Evolutionary conservation across 176 grass and related monocot species (phyloP).

Genomic region (Poa annua): DNA sequence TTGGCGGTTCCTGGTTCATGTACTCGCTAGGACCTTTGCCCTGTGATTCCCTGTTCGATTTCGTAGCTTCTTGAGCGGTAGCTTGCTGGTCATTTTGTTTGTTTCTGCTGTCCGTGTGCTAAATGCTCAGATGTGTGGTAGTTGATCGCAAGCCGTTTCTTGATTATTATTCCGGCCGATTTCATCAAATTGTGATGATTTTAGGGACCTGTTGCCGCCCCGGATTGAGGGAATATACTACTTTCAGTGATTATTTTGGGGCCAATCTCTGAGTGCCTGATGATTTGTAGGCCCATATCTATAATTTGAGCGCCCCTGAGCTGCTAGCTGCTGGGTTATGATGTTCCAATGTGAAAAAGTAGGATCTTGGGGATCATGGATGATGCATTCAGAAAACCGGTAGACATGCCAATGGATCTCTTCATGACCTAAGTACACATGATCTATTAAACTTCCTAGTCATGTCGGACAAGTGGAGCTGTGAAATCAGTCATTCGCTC

Average conservation of each 20-base stretch:
- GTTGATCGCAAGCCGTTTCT: background rate
- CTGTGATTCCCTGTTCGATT: conserved; percentile 18
- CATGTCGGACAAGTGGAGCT: conserved; percentile 17
- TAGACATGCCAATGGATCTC: background rate
- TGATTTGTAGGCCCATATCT: conserved; percentile 39
- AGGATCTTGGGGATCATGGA: background rate
- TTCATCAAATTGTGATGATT: background rate
- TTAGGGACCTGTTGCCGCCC: background rate
- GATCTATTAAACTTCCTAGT: background rate
- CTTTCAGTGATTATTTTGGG: conserved; percentile 15
- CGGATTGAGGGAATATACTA: background rate
- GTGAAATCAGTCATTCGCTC: conserved; percentile 8
- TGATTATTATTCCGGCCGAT: background rate
- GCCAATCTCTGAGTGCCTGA: conserved; percentile 5
- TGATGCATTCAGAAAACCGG: conserved; percentile 5
- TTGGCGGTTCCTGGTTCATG: conserved; percentile 20
- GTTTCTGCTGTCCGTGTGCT: background rate
- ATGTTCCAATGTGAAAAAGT: conserved; percentile 3
- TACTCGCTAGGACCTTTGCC: background rate
- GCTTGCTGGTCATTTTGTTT: background rate
- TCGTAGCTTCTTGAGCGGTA: background rate
- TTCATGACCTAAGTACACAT: background rate
- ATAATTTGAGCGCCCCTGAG: conserved; percentile 7
- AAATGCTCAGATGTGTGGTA: background rate
- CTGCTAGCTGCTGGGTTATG: conserved; percentile 8